Conservation (phyloP, 1,284 basidiomycete species). For the Trichosporon sp. region DNA sequence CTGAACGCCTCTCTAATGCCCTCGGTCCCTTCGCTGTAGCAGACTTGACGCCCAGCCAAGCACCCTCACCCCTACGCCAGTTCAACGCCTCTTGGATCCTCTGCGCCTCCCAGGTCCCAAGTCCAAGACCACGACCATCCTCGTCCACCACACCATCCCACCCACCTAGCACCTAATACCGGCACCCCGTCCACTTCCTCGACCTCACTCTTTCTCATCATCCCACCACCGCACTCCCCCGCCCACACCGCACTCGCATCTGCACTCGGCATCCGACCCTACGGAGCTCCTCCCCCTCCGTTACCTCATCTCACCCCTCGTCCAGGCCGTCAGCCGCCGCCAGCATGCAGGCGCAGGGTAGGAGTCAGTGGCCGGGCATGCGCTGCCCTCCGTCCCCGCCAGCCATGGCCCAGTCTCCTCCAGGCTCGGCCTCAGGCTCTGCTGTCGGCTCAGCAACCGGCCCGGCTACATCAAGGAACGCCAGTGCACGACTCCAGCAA, state of each 20-base stretch:
- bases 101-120: background rate
- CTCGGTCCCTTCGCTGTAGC: background rate
- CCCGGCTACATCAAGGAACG: background rate
- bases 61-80: background rate
- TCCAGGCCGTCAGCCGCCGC: background rate
- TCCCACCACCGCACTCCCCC: background rate
- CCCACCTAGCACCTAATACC: slow-evolving; percentile 2
- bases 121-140: background rate
- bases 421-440: background rate
- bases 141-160: background rate
- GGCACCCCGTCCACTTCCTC: background rate
- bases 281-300: slow-evolving; percentile 10
- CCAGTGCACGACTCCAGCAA: slow-evolving; percentile 9
- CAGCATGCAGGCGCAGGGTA: slow-evolving; percentile 17
- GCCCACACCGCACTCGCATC: background rate
- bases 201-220: slow-evolving; percentile 1
- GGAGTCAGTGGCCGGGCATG: slow-evolving; percentile 21
- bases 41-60: slow-evolving; percentile 9
- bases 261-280: slow-evolving; percentile 15
- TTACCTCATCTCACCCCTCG: background rate
- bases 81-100: background rate
- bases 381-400: slow-evolving; percentile 22
- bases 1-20: slow-evolving; percentile 2
- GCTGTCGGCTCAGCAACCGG: background rate
- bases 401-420: slow-evolving; percentile 18